These are phyloP conservation scores for Boletus subparvulus DNA, from an alignment of 768 basidiomycete species.

Conservation along the genomic window DNA sequence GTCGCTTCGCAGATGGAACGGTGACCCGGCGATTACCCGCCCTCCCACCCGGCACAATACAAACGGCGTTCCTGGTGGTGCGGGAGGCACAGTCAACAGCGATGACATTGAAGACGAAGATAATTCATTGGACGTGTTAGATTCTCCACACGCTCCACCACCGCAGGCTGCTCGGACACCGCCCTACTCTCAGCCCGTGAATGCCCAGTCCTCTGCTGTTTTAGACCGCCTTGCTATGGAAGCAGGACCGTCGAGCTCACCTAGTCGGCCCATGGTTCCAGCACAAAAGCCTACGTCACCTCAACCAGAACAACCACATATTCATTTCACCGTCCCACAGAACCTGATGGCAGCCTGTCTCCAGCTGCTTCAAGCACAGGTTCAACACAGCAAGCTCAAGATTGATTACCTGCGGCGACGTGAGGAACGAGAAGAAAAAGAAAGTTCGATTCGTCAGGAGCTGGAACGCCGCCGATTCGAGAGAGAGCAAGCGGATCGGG, in stretches of 20 bases:
- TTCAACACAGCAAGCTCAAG: constrained; percentile 67
- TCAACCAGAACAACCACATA: constrained; percentile 40
- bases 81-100: constrained; percentile 36
- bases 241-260: constrained; percentile 18
- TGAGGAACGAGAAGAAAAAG: constrained; percentile 69
- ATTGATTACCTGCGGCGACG: constrained; percentile 65
- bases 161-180: constrained; percentile 23
- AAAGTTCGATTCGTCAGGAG: constrained; percentile 50
- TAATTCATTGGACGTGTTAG: constrained; percentile 43
- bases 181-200: constrained; percentile 21
- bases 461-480: constrained; percentile 53
- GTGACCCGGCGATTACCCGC: constrained; percentile 60
- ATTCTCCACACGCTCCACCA: constrained; percentile 31
- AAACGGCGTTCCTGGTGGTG: constrained; percentile 24
- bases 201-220: constrained; percentile 11
- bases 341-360: constrained; percentile 55
- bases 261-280: constrained; percentile 11
- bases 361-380: constrained; percentile 64
- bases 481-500: constrained; percentile 56
- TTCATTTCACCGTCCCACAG: constrained; percentile 56
- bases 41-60: constrained; percentile 41
- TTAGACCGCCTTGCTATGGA: constrained; percentile 22
- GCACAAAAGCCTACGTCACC: constrained; percentile 15
- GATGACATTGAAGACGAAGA: constrained; percentile 56
- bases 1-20: constrained; percentile 52